Percentiles rank a stretch among this genome's conserved stretches.
These are phyloP conservation scores for Noccaea caerulescens DNA, from an alignment of 345 rosid species.

Conservation along the genomic window DNA sequence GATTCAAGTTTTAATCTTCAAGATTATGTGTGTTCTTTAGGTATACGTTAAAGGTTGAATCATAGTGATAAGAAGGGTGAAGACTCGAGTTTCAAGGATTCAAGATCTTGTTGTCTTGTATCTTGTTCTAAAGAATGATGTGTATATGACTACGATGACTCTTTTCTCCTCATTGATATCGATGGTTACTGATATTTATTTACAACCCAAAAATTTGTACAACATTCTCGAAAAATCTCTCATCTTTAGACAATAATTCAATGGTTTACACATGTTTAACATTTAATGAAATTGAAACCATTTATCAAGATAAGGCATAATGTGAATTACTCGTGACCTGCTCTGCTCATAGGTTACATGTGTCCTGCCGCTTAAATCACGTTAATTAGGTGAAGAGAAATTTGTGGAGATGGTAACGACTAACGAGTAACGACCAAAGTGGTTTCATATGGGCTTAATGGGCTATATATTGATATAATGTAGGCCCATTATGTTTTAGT, in stretches of 20 bases:
- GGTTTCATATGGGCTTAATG: conserved; percentile 11
- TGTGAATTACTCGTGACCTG: conserved; percentile 5
- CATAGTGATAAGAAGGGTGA: conserved; percentile 14
- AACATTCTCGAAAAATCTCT: no score
- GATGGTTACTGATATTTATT: background rate
- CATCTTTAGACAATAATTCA: no score
- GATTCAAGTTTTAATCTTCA: conserved; percentile 15
- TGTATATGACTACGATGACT: conserved; percentile 1
- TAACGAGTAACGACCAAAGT: background rate
- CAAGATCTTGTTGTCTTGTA: background rate
- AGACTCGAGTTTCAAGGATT: background rate
- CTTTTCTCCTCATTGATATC: background rate
- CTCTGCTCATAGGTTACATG: background rate
- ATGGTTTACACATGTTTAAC: background rate
- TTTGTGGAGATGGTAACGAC: background rate
- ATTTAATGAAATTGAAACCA: background rate
- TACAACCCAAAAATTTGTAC: background rate
- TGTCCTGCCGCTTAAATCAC: conserved; percentile 1
- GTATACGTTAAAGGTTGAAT: conserved; percentile 19
- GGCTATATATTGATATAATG: background rate
- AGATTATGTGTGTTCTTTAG: conserved; percentile 6
- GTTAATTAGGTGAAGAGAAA: conserved; percentile 1
- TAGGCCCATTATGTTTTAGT: conserved; percentile 6
- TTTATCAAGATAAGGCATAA: background rate
- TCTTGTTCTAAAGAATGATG: background rate